Base-by-base conservation (phyloP, 129 eudicot species). In the Chrysanthemum lavandulifolium region DNA sequence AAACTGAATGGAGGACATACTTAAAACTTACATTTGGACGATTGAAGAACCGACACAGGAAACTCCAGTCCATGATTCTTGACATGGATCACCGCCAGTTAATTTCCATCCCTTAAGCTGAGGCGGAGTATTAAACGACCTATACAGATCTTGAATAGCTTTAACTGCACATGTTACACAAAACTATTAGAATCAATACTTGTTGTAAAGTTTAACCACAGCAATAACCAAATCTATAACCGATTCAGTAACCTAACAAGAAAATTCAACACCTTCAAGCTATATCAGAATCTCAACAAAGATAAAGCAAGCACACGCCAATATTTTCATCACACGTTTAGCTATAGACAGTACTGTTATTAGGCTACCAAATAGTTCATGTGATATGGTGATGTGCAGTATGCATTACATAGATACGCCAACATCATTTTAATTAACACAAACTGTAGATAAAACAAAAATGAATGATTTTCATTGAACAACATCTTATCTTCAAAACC, bases 11-110 rank as follows among this genome's bases (percentile, higher is more conserved):
- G 10, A 58, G 29, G 60, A 69, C 14, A 56, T 53, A 23, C 56
- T 11, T 36, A 73, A 25, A 40, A 73, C 10, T 71, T 86, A 94
- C 98, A 94, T 79, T 75, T 80, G 78, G 27, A 86, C 73, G 43
- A 90, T 76, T 5, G 97, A 82, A 75, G 98, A 84, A 48, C 84
- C 89, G 43, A 29, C 33, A 80, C 98, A 94, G 10, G 74, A 36
- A 81, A 94, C 79, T 73, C 98, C 98, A 29, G 72, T 71, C 97
- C 98, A 94, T 12, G 81, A 70, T 68, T 94, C 96, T 75, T 54
- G 85, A 66, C 98, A 94, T 6, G 98, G 98, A 69, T 94, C 93
- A 69, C 96, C 93, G 27, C 88, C 89, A n/a, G 74, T 82, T 70
- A 56, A 64, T 66, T 76, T 84, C 98, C 98, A 94, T 69, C 81